Base-by-base conservation (phyloP, 2,329 filamentous ascomycete genomes). In the Coccinonectria pachysandricola region DNA sequence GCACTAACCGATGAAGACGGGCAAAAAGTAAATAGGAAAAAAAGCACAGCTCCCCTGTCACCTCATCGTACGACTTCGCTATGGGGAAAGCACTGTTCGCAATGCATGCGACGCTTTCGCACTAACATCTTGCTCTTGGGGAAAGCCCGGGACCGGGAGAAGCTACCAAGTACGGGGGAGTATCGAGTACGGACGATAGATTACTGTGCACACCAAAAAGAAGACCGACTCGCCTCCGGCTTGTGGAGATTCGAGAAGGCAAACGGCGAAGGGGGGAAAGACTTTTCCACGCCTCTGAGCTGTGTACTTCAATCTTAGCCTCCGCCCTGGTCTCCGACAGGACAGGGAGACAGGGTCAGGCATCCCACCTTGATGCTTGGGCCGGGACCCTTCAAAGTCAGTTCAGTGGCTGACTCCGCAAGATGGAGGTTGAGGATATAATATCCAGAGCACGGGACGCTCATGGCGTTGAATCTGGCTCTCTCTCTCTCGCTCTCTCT, bases 1-100 rank as follows among this genome's bases (percentile, higher is more conserved):
- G n/a, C n/a, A n/a, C n/a, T n/a, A 31, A 26, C 30, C 33, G 22
- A 30, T 23, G 26, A 37, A 27, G 32, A 28, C 21, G 15, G 27
- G 31, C 32, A 35, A 27, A 7, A 14, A 11, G 20, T 16, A 18
- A 33, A 23, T 30, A 36, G n/a, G n/a, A n/a, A n/a, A n/a, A n/a
- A 36, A 35, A 35, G 25, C 19, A 36, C 36, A 35, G 29, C 21
- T 12, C 24, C 32, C 37, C 27, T 35, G 40, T 30, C 25, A 19
- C 20, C 15, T 15, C 21, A 42, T 44, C 41, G 41, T 44, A 44
- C 41, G 41, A 44, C 40, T 44, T 40, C 32, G 28, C 31, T 26
- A 36, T 31, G 23, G 30, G 29, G 31, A 34, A 15, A 8, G 23
- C 15, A 12, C 14, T 19, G n/a, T n/a, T n/a, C n/a, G n/a, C n/a